Conservation (phyloP, 345 rosid species). For the Luvunga scandens region DNA sequence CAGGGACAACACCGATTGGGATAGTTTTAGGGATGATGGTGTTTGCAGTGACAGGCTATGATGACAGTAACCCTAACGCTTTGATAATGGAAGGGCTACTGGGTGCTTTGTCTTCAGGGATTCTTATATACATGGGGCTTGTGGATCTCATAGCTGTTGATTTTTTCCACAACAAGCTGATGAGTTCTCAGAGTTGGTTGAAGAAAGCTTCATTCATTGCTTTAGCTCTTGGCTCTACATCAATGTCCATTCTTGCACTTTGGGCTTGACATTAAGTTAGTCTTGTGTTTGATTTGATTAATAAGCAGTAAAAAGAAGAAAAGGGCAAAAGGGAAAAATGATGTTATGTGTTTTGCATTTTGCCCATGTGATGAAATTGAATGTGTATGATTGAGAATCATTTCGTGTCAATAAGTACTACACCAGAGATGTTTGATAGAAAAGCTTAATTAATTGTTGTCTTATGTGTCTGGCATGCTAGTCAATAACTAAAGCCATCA, state of each 20-base stretch:
- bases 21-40: slow-evolving; percentile 80
- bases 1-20: slow-evolving; percentile 90
- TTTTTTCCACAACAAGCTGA: slow-evolving; percentile 89
- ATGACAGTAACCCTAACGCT: slow-evolving; percentile 73
- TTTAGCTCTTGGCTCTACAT: slow-evolving; percentile 62
- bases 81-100: slow-evolving; percentile 84
- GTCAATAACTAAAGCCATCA: not conserved
- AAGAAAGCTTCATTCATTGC: slow-evolving; percentile 77
- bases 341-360: not conserved
- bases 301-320: not conserved
- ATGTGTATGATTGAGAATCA: not conserved
- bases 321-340: not conserved
- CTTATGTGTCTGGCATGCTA: not conserved
- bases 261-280: slow-evolving; percentile 57
- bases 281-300: too few relatives aligned
- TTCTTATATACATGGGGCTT: slow-evolving; percentile 89
- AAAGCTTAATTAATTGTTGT: too few relatives aligned
- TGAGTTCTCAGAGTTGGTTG: slow-evolving; percentile 51
- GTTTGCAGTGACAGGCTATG: slow-evolving; percentile 72
- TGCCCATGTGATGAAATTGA: not conserved
- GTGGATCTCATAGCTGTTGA: slow-evolving; percentile 89
- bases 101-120: slow-evolving; percentile 83
- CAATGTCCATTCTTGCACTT: slow-evolving; percentile 91
- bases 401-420: not conserved
- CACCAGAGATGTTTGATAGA: not conserved